phyloP scores from a whole-genome alignment of 208 protist species.

The Crithidia sp. region DNA sequence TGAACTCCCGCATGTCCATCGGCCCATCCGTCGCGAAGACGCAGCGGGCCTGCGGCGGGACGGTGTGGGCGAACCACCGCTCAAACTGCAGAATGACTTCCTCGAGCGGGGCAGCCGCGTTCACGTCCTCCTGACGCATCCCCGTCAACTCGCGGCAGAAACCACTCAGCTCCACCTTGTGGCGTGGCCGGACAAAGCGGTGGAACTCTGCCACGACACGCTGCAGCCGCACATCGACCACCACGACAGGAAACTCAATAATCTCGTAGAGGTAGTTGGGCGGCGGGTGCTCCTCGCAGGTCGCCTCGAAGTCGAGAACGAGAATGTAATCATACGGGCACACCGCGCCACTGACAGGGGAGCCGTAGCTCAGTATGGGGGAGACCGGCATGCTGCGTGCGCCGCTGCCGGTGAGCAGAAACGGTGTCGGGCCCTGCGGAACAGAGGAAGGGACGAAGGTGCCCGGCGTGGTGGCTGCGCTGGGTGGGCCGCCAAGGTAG shows the following conservation, averaged over 20 bases:
- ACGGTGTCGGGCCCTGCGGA: constrained; percentile 13
- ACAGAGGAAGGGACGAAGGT: constrained; percentile 30
- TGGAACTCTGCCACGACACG: constrained; percentile 87
- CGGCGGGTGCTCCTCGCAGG: constrained; percentile 81
- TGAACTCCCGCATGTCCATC: constrained; percentile 85
- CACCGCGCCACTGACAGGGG: constrained; percentile 26
- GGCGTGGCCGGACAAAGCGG: constrained; percentile 86
- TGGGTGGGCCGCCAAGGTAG: constrained; percentile 28
- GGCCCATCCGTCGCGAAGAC: constrained; percentile 87
- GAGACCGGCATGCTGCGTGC: constrained; percentile 50
- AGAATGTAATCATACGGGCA: constrained; percentile 93
- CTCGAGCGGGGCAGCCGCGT: constrained; percentile 69
- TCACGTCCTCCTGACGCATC: constrained; percentile 91
- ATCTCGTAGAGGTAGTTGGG: constrained; percentile 93
- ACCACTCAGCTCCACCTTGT: constrained; percentile 75
- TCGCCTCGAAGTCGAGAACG: constrained; percentile 93
- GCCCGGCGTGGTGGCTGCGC: constrained; percentile 39
- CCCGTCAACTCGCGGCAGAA: constrained; percentile 95
- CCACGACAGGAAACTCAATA: constrained; percentile 96
- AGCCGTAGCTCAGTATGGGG: constrained; percentile 45
- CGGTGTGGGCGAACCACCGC: constrained; percentile 73
- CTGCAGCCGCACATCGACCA: constrained; percentile 78
- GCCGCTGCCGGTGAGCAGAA: constrained; percentile 20
- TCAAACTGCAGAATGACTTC: constrained; percentile 86
- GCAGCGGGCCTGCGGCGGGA: constrained; percentile 56